These are phyloP conservation scores for Prillingera fragicola DNA, from an alignment of 1,284 basidiomycete genomes.

Conservation along the genomic window DNA sequence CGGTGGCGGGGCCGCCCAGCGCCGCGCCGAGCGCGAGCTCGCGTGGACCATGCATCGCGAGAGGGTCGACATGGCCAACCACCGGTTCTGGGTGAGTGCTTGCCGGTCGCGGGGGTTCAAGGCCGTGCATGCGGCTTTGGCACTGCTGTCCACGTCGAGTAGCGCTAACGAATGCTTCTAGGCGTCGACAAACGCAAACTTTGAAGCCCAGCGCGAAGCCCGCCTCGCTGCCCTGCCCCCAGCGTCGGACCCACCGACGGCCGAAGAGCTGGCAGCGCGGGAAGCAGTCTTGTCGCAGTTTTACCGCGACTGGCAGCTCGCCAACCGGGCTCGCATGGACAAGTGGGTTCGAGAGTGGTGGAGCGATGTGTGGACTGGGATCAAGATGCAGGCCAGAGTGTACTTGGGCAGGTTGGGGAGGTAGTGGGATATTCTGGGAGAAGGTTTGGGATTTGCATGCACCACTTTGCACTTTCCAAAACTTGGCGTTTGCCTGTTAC, in stretches of 20 bases:
- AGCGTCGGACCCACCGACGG: conserved; percentile 30
- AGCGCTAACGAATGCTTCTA: no score
- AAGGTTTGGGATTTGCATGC: no score
- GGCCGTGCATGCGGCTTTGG: no score
- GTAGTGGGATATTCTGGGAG: no score
- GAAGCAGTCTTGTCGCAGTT: conserved; percentile 39
- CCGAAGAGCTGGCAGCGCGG: conserved; percentile 25
- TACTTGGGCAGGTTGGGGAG: no score
- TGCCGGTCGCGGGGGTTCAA: no score
- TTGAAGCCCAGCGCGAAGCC: conserved; percentile 30
- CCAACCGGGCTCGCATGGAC: conserved; percentile 29
- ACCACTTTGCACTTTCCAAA: no score
- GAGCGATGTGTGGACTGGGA: conserved; percentile 38
- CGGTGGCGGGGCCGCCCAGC: conserved; percentile 4
- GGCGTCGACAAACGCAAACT: conserved; percentile 35
- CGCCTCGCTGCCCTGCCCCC: conserved; percentile 34
- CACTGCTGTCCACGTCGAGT: no score
- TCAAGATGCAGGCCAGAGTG: conserved; percentile 37
- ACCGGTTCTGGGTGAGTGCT: conserved; percentile 42
- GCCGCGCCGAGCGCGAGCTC: conserved; percentile 34
- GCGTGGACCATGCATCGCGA: conserved; percentile 38
- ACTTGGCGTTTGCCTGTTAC: no score
- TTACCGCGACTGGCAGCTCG: conserved; percentile 45
- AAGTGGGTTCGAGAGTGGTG: conserved; percentile 44
- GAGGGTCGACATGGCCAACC: conserved; percentile 42